Evolutionary conservation across 306 rosid genomes (phyloP), one percentile per base, ranked within the genome.

Genomic region (cucumber (Cucumis sativus)): DNA sequence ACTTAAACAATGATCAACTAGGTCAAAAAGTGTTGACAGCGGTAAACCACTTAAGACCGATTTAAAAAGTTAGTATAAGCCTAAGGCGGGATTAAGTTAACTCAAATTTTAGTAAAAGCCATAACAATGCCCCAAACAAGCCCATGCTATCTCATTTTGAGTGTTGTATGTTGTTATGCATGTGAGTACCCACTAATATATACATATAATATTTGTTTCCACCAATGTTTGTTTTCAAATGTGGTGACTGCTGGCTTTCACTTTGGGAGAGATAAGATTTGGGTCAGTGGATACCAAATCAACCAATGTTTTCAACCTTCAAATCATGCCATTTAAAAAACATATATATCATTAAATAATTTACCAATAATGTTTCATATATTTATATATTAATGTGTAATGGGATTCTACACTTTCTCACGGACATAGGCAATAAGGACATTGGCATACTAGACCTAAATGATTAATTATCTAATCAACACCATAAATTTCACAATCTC

Each of bases 161-260:
- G 18, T 60, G 65, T 60, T 60, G 5, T 8, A 2, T 52, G 2
- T 62, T 30, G 68, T 30, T 12, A 11, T 60, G 68, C 41, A 15
- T 62, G 68, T 62, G 68, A 62, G 68, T 62, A 64, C 15, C 23
- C 25, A 67, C 51, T 67, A 40, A 67, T 39, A n/a, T n/a, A 13
- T 25, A 61, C 33, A 13, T 61, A 67, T 41, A 9, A n/a, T 40
- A 67, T 40, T 67, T 67, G 74, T 40, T 67, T 40, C 54, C 74
- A 67, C 74, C 74, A 67, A 40, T 67, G 30, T 67, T n/a, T 40
- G 30, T 67, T 40, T 67, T 40, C 18, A 40, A 67, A 40, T 40
- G 74, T 67, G 74, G 54, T 10, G 74, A 67, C 54, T 67, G 74
- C 74, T 67, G 74, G 74, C 74, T 67, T 40, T 40, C 74, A 67